Conservation (phyloP, 1,284 basidiomycete genomes). For the Cerioporus squamosus region DNA sequence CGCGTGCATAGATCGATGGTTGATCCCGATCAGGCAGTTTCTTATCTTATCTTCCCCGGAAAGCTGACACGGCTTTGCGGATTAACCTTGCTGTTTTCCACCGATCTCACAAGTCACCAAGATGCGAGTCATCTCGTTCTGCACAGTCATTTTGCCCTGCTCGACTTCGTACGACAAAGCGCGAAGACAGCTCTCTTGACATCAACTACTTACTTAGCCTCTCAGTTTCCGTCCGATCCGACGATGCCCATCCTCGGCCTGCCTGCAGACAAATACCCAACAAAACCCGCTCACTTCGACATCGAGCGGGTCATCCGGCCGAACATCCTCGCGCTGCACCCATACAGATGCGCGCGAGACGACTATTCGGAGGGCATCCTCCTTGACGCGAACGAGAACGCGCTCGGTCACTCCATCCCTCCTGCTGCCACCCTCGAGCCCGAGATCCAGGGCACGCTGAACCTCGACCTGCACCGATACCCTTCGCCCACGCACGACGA, state of each 20-base stretch:
- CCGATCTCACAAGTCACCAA: background rate
- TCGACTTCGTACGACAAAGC: background rate
- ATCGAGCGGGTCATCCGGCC: conserved; percentile 87
- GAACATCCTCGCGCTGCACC: conserved; percentile 91
- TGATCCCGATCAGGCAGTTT: background rate
- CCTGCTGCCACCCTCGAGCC: conserved; percentile 33
- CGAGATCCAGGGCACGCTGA: conserved; percentile 40
- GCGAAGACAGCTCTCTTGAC: background rate
- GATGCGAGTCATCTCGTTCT: conserved; percentile 15
- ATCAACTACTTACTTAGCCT: no score
- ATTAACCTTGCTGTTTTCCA: background rate
- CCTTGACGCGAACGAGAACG: conserved; percentile 98
- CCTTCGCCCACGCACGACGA: conserved; percentile 83
- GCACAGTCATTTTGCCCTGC: background rate
- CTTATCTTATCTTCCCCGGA: conserved; percentile 18
- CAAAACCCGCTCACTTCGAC: conserved; percentile 77
- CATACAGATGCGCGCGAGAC: conserved; percentile 96
- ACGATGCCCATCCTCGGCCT: conserved; percentile 54
- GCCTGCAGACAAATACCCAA: conserved; percentile 43
- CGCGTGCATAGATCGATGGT: background rate
- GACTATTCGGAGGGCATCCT: conserved; percentile 94
- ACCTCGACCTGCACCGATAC: conserved; percentile 79
- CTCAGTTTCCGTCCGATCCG: background rate
- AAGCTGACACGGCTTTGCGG: background rate
- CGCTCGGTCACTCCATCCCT: conserved; percentile 87